phyloP scores from a whole-genome alignment of 2,329 filamentous ascomycete genomes.

The Diplodia seriata region DNA sequence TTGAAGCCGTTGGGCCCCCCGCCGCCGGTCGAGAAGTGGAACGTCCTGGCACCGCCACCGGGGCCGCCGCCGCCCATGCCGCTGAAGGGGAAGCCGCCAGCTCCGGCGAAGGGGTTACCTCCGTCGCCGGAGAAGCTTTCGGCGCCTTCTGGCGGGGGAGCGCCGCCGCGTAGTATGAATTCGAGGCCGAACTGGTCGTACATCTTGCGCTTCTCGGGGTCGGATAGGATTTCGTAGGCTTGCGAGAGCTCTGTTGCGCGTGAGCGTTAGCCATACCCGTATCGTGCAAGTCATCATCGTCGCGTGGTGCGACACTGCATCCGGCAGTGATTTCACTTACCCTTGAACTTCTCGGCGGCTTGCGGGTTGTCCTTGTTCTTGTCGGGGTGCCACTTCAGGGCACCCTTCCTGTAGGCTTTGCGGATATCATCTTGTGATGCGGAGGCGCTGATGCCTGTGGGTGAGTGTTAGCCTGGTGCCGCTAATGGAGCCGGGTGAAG shows the following conservation, averaged over 20 bases:
- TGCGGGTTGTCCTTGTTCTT: constrained; percentile 94
- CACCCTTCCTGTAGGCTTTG: constrained; percentile 90
- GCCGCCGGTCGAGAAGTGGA: constrained; percentile 69
- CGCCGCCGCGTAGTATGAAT: constrained; percentile 83
- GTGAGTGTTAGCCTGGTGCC: constrained; percentile 27
- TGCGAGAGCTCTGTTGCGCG: constrained; percentile 77
- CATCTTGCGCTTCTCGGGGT: constrained; percentile 93
- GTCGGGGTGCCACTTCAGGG: constrained; percentile 92
- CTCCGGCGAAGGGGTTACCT: constrained; percentile 52
- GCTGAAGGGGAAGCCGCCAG: constrained; percentile 59
- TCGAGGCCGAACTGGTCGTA: constrained; percentile 97
- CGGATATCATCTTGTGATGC: constrained; percentile 95
- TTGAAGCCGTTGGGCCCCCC: constrained; percentile 67
- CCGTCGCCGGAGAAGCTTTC: constrained; percentile 45
- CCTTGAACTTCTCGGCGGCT: constrained; percentile 93
- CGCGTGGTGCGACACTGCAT: background rate
- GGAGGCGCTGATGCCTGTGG: constrained; percentile 70
- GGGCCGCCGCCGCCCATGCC: constrained; percentile 64
- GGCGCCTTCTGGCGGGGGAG: constrained; percentile 67
- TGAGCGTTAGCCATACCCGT: constrained; percentile 33
- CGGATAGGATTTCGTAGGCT: constrained; percentile 96
- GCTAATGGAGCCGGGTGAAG: background rate
- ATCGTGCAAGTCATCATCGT: background rate
- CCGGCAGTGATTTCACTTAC: constrained; percentile 46
- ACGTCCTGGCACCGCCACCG: constrained; percentile 58